phyloP scores from a whole-genome alignment of 1,284 basidiomycete genomes.

The Sphaerobolus stellatus region DNA sequence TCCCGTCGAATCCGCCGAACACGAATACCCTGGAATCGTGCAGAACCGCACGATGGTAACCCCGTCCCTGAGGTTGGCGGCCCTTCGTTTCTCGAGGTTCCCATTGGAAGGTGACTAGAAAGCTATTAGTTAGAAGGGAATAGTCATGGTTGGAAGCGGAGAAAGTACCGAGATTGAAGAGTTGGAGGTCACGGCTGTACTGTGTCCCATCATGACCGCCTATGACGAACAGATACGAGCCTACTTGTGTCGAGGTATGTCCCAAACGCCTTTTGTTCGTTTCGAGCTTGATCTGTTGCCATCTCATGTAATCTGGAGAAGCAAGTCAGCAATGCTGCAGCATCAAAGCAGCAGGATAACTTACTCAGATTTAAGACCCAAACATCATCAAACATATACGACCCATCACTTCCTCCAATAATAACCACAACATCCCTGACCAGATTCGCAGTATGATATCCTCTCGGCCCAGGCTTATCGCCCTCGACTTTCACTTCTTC shows the following conservation, averaged over 20 bases:
- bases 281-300: slow-evolving; percentile 63
- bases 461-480: slow-evolving; percentile 62
- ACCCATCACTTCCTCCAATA: slow-evolving; percentile 78
- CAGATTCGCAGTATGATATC: slow-evolving; percentile 89
- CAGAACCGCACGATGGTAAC: slow-evolving; percentile 80
- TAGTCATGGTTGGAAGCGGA: background rate
- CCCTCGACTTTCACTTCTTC: slow-evolving; percentile 52
- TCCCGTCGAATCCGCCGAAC: slow-evolving; percentile 87
- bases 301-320: slow-evolving; percentile 62
- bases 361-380: slow-evolving; percentile 84
- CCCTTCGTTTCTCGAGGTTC: slow-evolving; percentile 65
- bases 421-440: slow-evolving; percentile 83
- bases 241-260: slow-evolving; percentile 87
- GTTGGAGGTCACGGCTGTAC: slow-evolving; percentile 77
- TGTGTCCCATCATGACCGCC: slow-evolving; percentile 84
- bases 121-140: background rate
- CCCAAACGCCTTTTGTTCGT: slow-evolving; percentile 64
- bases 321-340: background rate
- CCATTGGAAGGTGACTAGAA: slow-evolving; percentile 60
- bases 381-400: slow-evolving; percentile 77
- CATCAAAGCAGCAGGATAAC: slow-evolving; percentile 26
- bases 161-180: slow-evolving; percentile 80
- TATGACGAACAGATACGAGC: slow-evolving; percentile 88
- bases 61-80: slow-evolving; percentile 65
- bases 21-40: slow-evolving; percentile 84